phyloP scores from a whole-genome alignment of 495 filamentous ascomycete species.

The Endocarpon pusillum region DNA sequence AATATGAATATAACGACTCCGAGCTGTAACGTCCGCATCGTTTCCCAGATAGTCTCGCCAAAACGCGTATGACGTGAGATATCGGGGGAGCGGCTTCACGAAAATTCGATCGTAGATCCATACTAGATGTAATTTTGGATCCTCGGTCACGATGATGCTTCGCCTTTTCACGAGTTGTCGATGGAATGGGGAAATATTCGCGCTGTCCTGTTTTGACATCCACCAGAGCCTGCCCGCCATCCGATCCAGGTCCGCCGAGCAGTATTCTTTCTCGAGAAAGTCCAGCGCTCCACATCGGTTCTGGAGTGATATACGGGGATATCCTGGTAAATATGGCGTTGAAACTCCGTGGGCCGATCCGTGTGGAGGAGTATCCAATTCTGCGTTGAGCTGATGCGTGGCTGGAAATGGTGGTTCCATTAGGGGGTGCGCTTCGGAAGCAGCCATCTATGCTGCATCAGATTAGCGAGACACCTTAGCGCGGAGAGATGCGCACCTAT shows the following conservation, averaged over 20 bases:
- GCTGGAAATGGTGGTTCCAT: no score
- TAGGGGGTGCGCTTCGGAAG: no score
- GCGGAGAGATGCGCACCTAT: no score
- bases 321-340: constrained; percentile 1
- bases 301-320: constrained; percentile 3
- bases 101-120: constrained; percentile 35
- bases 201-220: constrained; percentile 12
- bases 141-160: constrained; percentile 28
- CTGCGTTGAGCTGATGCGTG: no score
- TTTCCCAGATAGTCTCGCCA: constrained; percentile 20
- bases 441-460: no score
- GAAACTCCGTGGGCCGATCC: background rate
- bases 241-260: constrained; percentile 4
- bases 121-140: constrained; percentile 34
- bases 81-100: constrained; percentile 39
- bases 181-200: constrained; percentile 22
- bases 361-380: background rate
- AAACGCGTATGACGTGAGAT: constrained; percentile 28
- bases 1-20: background rate
- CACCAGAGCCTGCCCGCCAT: constrained; percentile 16
- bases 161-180: constrained; percentile 25
- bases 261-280: constrained; percentile 5
- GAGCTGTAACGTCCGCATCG: constrained; percentile 5
- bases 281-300: background rate
- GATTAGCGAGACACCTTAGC: no score